Base-by-base conservation (phyloP, 805 yeast species). In the Starmerella etchellsii region DNA sequence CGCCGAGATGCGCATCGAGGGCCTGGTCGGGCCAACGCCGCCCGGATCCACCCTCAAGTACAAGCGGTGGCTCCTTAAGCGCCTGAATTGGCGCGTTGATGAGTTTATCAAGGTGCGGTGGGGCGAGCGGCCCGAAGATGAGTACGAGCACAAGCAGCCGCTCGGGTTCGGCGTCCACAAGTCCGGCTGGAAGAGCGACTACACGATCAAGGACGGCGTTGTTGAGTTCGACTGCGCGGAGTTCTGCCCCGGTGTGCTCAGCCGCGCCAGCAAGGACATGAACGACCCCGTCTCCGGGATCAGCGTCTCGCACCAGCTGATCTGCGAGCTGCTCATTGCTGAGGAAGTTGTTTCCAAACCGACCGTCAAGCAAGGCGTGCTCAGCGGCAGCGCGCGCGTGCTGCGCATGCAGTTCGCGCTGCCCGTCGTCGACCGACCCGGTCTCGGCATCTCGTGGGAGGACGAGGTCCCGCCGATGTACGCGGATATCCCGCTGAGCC, bases 381-480 rank as follows among this genome's bases (percentile, higher is more conserved):
- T 61, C 6, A 91, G 97, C 0, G 98, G 98, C 14, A 82, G 94
- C 3, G 98, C 98, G 0, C 67, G 98, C 36, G 94, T 91, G 2
- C 65, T 91, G 45, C 66, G 97, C 49, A 91, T 91, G 96, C 95
- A 87, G 59, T 88, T 91, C 63, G 78, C 80, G 49, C 54, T 88
- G n/a, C 66, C 67, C 2, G 62, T 91, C 19, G 81, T 94, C 2
- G 97, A 87, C 57, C 68, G 97, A 44, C 79, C 94, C 0, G 99
- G 99, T 0, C 67, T 91, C 31, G 98, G 98, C 4, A 83, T 91
- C 24, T 81, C 96, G 0, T 91, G 98, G 97, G 96, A 88, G 60
- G 96, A 88, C 56, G 98, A 91, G 60, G 97, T 93, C 15, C 99
- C 99, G 2, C 99, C 99, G 1, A 81, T 85, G 18, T 91, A 91